These are phyloP conservation scores for Melanogaster broomeanus DNA, from an alignment of 768 basidiomycete genomes.

Conservation along the genomic window DNA sequence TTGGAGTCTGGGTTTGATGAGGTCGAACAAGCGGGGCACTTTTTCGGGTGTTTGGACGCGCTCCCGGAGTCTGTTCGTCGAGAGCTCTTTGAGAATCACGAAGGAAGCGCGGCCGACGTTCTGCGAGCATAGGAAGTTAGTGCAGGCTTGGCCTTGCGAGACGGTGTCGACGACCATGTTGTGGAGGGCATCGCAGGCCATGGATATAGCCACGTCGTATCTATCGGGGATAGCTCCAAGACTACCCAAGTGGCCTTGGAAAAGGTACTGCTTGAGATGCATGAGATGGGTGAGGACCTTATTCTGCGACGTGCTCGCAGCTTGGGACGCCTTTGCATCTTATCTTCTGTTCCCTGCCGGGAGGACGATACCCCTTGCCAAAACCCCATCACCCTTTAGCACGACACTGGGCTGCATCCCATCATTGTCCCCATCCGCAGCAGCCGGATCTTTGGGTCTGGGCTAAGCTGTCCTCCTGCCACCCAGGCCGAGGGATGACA, in stretches of 20 bases:
- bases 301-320: conserved; percentile 81
- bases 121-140: conserved; percentile 86
- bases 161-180: conserved; percentile 93
- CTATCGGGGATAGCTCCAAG: conserved; percentile 95
- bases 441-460: too few species aligned
- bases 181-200: conserved; percentile 81
- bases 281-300: conserved; percentile 83
- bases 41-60: conserved; percentile 78
- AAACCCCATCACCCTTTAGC: too few species aligned
- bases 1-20: conserved; percentile 88
- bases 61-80: conserved; percentile 41
- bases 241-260: conserved; percentile 88
- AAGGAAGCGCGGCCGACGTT: conserved; percentile 93
- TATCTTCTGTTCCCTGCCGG: conserved; percentile 79
- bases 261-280: conserved; percentile 59
- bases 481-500: too few species aligned
- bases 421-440: too few species aligned
- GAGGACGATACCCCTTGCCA: conserved; percentile 58
- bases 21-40: conserved; percentile 90
- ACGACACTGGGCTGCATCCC: too few species aligned
- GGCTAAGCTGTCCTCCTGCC: too few species aligned
- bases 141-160: conserved; percentile 87
- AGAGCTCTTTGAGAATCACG: conserved; percentile 88
- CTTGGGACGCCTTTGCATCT: conserved; percentile 87
- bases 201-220: conserved; percentile 94